phyloP scores from a whole-genome alignment of 495 filamentous ascomycete genomes.

The Astrothelium macrocarpum region DNA sequence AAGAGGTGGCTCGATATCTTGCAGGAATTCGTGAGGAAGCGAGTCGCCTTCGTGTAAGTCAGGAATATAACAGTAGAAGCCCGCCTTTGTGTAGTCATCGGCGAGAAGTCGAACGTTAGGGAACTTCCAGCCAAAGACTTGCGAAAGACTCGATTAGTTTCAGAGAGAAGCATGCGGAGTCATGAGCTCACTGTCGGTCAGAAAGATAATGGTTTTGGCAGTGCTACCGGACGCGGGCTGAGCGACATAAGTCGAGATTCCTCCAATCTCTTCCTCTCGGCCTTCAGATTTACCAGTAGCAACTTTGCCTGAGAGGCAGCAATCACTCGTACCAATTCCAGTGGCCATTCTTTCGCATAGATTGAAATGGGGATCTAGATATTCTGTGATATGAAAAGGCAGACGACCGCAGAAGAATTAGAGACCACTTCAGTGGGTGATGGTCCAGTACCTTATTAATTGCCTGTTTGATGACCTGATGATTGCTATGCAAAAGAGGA shows the following conservation, averaged over 20 bases:
- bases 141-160: neutral
- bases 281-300: conserved; percentile 20
- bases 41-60: conserved; percentile 27
- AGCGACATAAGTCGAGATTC: conserved; percentile 23
- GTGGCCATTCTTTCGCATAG: neutral
- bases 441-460: too few species aligned
- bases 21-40: conserved; percentile 20
- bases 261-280: conserved; percentile 17
- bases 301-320: conserved; percentile 26
- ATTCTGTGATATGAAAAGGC: too few species aligned
- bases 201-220: conserved; percentile 22
- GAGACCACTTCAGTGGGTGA: too few species aligned
- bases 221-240: conserved; percentile 19
- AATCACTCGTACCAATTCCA: conserved; percentile 19
- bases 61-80: conserved; percentile 26
- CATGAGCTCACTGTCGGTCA: conserved; percentile 20
- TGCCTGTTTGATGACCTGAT: neutral
- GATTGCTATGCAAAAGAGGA: neutral
- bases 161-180: neutral
- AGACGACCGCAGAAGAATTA: too few species aligned
- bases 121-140: conserved; percentile 27
- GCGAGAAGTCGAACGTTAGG: conserved; percentile 26
- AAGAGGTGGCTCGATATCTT: conserved; percentile 27
- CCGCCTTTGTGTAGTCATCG: conserved; percentile 24
- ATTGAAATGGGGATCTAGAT: neutral